Base-by-base conservation (phyloP, 169 alveolate species). In the Plasmodium gonderi region DNA sequence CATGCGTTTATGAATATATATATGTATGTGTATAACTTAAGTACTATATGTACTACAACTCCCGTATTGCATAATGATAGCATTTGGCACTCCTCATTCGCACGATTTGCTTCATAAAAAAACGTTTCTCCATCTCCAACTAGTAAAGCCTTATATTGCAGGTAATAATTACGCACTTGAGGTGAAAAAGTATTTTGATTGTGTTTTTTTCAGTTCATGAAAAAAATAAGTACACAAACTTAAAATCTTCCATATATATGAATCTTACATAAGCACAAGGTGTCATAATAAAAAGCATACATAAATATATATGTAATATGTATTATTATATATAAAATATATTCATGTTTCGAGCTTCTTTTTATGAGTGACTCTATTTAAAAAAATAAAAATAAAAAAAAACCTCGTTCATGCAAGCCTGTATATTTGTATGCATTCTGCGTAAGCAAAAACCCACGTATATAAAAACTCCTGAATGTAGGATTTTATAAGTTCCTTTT, bases 161-260 rank as follows among this genome's bases (percentile, higher is more conserved):
- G 69, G 69, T 54, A 17, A 54, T 54, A 49, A 54, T 54, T 31
- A 54, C 69, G 69, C 69, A 20, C 69, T 54, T 54, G 23, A 54
- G 69, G 69, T 14, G 69, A 54, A 54, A n/a, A 3, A 54, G 69
- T n/a, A n/a, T 20, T 12, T 54, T 12, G 69, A n/a, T 31, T 54
- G n/a, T 54, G 23, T n/a, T 54, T 20, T 54, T 54, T 31, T 54
- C 69, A 54, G 69, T n/a, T 54, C n/a, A 54, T 54, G 36, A 54
- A 54, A 54, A 54, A 54, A 54, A 54, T 54, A 54, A 54, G 23
- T 54, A 54, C 69, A 54, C 69, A 54, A 54, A 54, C 69, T 54
- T 54, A 54, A 54, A 54, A 54, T 1, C 23, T 54, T 5, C 69
- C 69, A 54, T 54, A 54, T 23, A 31, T 20, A 54, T 54, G 33